A percentile compares a stretch with the other conserved stretches of the same genome.
Evolutionary conservation across 2,329 filamentous ascomycete genomes (phyloP).

Genomic region (Pseudogymnoascus sp.): DNA sequence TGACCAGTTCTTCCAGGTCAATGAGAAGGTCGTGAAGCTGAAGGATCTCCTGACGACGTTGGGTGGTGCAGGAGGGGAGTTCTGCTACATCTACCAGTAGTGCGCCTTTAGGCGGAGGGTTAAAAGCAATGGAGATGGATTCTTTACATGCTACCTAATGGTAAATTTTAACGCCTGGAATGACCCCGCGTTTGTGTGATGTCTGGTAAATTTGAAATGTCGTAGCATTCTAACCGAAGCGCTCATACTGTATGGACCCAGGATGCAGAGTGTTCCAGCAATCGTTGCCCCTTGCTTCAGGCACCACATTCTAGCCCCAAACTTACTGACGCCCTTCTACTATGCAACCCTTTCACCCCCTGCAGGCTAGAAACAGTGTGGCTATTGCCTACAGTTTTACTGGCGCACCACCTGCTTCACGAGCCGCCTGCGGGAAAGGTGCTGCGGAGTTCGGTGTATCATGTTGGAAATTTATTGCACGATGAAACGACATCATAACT

Average conservation of each 20-base stretch:
- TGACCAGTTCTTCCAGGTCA: neutral
- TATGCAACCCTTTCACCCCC: neutral
- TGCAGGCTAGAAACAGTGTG: neutral
- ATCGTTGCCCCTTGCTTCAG: neutral
- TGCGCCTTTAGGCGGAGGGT: neutral
- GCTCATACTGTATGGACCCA: neutral
- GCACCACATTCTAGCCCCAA: neutral
- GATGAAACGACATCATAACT: neutral
- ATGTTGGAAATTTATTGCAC: neutral
- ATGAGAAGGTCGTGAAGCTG: neutral
- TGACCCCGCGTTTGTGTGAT: neutral
- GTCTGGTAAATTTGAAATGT: neutral
- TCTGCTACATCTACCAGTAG: conserved; percentile 6
- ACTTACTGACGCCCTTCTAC: too few species aligned
- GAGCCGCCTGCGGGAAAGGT: neutral
- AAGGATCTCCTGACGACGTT: neutral
- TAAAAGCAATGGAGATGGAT: neutral
- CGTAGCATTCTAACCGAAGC: neutral
- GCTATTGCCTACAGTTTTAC: too few species aligned
- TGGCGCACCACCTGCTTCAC: neutral
- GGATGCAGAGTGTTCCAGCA: neutral
- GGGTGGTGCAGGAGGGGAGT: conserved; percentile 11
- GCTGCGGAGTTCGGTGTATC: neutral
- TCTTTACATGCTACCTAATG: neutral
- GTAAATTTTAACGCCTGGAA: neutral